Percentiles rank a stretch among this genome's conserved stretches.
phyloP scores from a whole-genome alignment of 2,329 filamentous ascomycete species.

The Botrytis tulipae region DNA sequence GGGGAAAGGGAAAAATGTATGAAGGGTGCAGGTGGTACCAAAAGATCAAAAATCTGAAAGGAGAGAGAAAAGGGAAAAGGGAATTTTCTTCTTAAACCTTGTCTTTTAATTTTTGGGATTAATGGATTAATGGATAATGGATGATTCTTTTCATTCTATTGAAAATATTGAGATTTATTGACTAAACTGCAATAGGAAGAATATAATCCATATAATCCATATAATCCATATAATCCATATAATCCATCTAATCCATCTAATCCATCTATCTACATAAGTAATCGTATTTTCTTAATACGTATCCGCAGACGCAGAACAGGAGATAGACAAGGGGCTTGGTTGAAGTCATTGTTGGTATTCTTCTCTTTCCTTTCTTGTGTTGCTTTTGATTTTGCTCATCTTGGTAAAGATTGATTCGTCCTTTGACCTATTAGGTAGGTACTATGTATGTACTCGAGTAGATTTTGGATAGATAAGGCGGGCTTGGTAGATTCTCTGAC shows the following conservation, averaged over 20 bases:
- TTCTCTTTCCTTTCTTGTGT: background rate
- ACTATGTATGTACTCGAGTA: background rate
- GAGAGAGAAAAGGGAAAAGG: background rate
- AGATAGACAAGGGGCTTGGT: background rate
- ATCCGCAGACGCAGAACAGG: background rate
- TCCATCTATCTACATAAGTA: no score
- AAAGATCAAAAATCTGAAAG: background rate
- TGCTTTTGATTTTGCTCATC: background rate
- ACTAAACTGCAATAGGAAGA: slow-evolving; percentile 7
- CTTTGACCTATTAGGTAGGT: background rate
- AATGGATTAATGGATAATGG: background rate
- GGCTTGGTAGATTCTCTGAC: background rate
- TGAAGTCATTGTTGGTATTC: background rate
- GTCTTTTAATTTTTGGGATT: background rate
- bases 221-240: no score
- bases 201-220: background rate
- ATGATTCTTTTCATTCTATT: background rate
- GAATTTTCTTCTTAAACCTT: background rate
- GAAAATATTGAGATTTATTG: background rate
- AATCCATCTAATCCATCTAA: no score
- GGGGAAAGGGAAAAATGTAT: background rate
- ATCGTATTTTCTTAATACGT: background rate
- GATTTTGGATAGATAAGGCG: background rate
- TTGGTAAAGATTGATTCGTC: background rate
- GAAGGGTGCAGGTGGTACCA: background rate